These are phyloP conservation scores for Colletotrichum agaves DNA, from an alignment of 2,329 filamentous ascomycete genomes.

Conservation along the genomic window DNA sequence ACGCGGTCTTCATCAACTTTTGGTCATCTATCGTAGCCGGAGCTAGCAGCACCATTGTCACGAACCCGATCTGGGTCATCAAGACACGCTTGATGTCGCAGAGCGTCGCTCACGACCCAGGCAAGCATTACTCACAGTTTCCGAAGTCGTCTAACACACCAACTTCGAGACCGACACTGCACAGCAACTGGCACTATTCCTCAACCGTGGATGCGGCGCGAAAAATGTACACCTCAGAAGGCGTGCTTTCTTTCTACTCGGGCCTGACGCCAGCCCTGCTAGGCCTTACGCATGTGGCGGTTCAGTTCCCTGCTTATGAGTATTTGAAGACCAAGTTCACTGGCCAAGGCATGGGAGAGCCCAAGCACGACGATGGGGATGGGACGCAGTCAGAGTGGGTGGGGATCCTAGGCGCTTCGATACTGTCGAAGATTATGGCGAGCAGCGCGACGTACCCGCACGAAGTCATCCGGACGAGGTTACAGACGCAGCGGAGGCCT, in stretches of 20 bases:
- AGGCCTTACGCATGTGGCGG: constrained; percentile 92
- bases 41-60: constrained; percentile 90
- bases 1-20: constrained; percentile 81
- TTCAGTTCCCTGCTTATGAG: constrained; percentile 97
- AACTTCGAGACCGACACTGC: constrained; percentile 64
- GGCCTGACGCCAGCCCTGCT: constrained; percentile 92
- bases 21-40: constrained; percentile 93
- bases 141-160: constrained; percentile 64
- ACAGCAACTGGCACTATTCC: constrained; percentile 89
- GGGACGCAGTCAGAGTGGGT: constrained; percentile 76
- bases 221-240: constrained; percentile 96
- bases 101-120: constrained; percentile 64
- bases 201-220: constrained; percentile 90
- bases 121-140: constrained; percentile 56
- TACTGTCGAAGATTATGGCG: constrained; percentile 93
- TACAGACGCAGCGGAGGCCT: constrained; percentile 91
- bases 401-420: constrained; percentile 87
- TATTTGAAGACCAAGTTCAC: constrained; percentile 92
- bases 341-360: constrained; percentile 85
- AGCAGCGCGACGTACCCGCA: constrained; percentile 97
- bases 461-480: constrained; percentile 90
- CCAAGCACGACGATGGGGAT: constrained; percentile 61
- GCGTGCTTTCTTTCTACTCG: constrained; percentile 91
- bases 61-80: constrained; percentile 99
- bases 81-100: constrained; percentile 99